Evolutionary conservation across 1,284 basidiomycete genomes (phyloP), one percentile per base, ranked within the genome.

Genomic region (Moesziomyces antarcticus): DNA sequence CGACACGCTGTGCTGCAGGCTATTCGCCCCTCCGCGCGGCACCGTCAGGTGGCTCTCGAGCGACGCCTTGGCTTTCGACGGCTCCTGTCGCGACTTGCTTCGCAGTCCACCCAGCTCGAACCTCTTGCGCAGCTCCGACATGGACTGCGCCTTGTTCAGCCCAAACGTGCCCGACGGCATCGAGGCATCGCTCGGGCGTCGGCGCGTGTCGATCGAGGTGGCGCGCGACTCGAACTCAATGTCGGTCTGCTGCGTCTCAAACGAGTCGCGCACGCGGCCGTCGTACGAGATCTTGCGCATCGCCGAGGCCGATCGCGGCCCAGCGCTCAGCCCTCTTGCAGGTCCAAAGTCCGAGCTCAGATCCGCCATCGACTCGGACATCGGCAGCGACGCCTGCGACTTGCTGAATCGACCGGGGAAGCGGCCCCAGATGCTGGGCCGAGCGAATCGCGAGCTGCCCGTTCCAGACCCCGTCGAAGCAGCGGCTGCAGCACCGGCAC

Each of bases 201-300:
- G 50, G 16, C 70, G 49, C 0, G 64, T 73, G 25, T 68, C 64
- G 33, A 73, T 50, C 27, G 70, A 73, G 6, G 64, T 64, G 9
- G 70, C 70, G 40, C 70, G 59, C 56, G 70, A 68, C 37, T 67
- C 70, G 21, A 73, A 73, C 46, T 67, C 64, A 40, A 73, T 52
- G 35, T 55, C 57, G 10, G 70, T 73, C 53, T 73, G 64, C 49
- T 68, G 71, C 44, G 71, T 69, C 50, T 73, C 71, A 56, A 73
- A 60, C 21, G 70, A 73, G 8, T 73, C 60, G 6, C 70, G 52
- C 11, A 73, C 54, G 21, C 69, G 59, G 22, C 49, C 55, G 35
- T 73, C 69, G 45, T 64, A 68, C 43, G 65, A 68, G 22, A 57
- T 56, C 54, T 73, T 73, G 6, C 62, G 61, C 71, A 69, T 68